Conservation (phyloP, 176 grass and related monocot genomes). For the Otatea glauca region DNA sequence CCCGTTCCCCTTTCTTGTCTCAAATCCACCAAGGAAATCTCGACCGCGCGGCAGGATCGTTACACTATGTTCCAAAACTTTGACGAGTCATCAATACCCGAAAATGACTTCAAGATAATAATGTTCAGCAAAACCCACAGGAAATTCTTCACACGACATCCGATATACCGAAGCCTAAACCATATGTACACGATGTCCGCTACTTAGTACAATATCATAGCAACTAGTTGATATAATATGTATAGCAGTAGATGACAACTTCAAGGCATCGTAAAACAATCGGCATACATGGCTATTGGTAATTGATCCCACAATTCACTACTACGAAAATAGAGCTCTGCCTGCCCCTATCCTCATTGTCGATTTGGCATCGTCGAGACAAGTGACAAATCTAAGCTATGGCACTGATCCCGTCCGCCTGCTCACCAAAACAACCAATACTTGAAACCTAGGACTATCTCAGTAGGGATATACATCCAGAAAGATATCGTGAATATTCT, state of each 20-base stretch:
- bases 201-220: too few species aligned
- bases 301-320: conserved; percentile 29
- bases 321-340: conserved; percentile 23
- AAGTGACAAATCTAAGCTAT: conserved; percentile 42
- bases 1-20: too few species aligned
- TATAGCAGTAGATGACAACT: background rate
- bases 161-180: too few species aligned
- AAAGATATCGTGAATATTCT: conserved; percentile 36
- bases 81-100: too few species aligned
- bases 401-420: conserved; percentile 6
- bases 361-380: background rate
- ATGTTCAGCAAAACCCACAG: too few species aligned
- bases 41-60: too few species aligned
- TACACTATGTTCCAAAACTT: too few species aligned
- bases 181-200: too few species aligned
- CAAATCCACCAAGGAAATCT: too few species aligned
- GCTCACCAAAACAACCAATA: conserved; percentile 33
- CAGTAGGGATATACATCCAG: conserved; percentile 50
- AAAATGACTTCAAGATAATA: too few species aligned
- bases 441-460: conserved; percentile 43
- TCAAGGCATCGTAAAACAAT: conserved; percentile 36
- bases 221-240: background rate
- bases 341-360: conserved; percentile 9
- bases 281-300: conserved; percentile 10
- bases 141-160: too few species aligned